Percentiles rank a stretch among this genome's conserved stretches.
These are phyloP conservation scores for Spergularia bocconei DNA, from an alignment of 148 eudicot genomes.

Conservation along the genomic window DNA sequence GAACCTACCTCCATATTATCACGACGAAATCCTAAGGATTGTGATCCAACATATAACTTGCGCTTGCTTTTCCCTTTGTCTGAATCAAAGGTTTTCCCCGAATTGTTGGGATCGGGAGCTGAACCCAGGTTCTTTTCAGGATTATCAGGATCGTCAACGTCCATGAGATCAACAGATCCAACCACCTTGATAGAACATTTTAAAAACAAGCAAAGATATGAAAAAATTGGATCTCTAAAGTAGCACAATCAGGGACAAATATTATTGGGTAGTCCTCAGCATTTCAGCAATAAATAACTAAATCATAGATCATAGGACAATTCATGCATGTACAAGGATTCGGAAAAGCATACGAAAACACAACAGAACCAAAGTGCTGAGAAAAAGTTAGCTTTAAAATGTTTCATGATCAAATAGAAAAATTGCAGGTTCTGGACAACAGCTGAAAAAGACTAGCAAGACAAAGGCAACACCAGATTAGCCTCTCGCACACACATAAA, in stretches of 20 bases:
- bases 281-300: not conserved
- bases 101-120: slow-evolving; percentile 55
- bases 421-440: not conserved
- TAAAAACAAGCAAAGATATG: not conserved
- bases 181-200: slow-evolving; percentile 54
- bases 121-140: slow-evolving; percentile 61
- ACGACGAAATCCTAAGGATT: slow-evolving; percentile 82
- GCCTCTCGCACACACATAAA: not conserved
- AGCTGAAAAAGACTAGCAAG: not conserved
- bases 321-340: not conserved
- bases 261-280: not conserved
- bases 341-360: not conserved
- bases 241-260: not conserved
- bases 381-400: not conserved
- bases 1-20: slow-evolving; percentile 89
- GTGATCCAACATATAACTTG: slow-evolving; percentile 88
- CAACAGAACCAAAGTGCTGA: not conserved
- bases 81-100: slow-evolving; percentile 41
- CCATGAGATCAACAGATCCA: slow-evolving; percentile 89
- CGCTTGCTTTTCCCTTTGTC: slow-evolving; percentile 71
- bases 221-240: not conserved
- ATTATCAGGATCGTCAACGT: slow-evolving; percentile 67
- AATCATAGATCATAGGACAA: not conserved
- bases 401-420: not conserved
- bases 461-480: not conserved